A percentile compares a stretch with the other conserved stretches of the same genome.
phyloP scores from a whole-genome alignment of 305 asterid genomes.

The Fraxinus angustifolia region DNA sequence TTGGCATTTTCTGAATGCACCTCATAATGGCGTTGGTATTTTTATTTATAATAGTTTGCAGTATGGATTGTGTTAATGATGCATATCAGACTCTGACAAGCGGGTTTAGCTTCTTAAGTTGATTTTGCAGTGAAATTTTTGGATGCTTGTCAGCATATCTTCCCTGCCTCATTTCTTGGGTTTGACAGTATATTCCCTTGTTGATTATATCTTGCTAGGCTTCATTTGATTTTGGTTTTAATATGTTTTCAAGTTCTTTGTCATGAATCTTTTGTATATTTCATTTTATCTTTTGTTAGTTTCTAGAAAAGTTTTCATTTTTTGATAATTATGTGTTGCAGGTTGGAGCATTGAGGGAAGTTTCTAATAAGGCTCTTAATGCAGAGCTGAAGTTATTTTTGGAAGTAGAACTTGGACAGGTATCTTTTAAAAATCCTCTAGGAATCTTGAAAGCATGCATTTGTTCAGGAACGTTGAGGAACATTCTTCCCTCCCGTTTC shows the following conservation, averaged over 20 bases:
- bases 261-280: conserved; percentile 6
- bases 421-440: conserved; percentile 18
- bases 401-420: conserved; percentile 59
- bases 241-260: neutral
- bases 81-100: neutral
- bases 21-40: neutral
- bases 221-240: neutral
- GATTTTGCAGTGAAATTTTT: neutral
- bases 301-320: conserved; percentile 3
- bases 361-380: conserved; percentile 48
- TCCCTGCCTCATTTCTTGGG: neutral
- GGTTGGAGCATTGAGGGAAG: conserved; percentile 69
- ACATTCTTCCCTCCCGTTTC: conserved; percentile 2
- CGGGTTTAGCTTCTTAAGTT: neutral
- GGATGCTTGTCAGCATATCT: neutral
- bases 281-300: neutral
- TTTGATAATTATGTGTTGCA: conserved; percentile 26
- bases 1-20: neutral
- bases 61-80: neutral
- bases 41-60: neutral
- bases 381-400: conserved; percentile 63
- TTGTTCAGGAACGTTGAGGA: neutral
- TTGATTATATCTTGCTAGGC: conserved; percentile 12
- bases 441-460: conserved; percentile 9
- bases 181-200: conserved; percentile 6